Percentiles rank a stretch among this genome's conserved stretches.
phyloP scores from a whole-genome alignment of 2,329 filamentous ascomycete genomes.

The Cryphonectria nitschkei region DNA sequence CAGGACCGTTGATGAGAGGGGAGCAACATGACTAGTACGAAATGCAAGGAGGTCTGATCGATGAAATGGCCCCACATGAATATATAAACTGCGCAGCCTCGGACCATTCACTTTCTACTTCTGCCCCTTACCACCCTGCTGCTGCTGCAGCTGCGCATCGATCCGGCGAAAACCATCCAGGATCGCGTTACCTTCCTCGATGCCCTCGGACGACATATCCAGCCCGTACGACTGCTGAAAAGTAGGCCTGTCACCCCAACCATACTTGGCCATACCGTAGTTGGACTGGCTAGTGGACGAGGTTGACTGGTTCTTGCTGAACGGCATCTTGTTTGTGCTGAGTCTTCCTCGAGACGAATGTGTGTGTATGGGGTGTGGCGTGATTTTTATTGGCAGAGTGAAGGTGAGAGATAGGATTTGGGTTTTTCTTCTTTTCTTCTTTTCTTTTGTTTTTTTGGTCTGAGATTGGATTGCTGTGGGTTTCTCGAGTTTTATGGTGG shows the following conservation, averaged over 20 bases:
- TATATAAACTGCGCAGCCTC: background rate
- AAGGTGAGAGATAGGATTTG: background rate
- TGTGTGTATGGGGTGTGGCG: background rate
- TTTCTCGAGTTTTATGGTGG: background rate
- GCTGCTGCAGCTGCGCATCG: background rate
- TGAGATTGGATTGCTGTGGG: background rate
- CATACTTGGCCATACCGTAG: slow-evolving; percentile 10
- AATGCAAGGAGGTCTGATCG: background rate
- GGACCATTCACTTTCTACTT: background rate
- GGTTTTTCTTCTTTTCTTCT: background rate
- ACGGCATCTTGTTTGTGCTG: background rate
- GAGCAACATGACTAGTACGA: background rate
- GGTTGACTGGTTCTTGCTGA: background rate
- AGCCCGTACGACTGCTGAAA: slow-evolving; percentile 20
- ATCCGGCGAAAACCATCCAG: slow-evolving; percentile 9
- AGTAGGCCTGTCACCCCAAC: slow-evolving; percentile 1
- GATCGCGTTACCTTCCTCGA: slow-evolving; percentile 15
- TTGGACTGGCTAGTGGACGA: background rate
- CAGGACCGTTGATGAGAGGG: background rate
- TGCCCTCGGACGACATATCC: slow-evolving; percentile 14
- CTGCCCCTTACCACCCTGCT: background rate
- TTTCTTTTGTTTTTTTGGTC: background rate
- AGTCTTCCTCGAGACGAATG: background rate
- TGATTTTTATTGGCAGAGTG: background rate
- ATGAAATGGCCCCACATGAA: background rate